Evolutionary conservation across 495 filamentous ascomycete genomes (phyloP).

Genomic region (Margaritispora aquatica): DNA sequence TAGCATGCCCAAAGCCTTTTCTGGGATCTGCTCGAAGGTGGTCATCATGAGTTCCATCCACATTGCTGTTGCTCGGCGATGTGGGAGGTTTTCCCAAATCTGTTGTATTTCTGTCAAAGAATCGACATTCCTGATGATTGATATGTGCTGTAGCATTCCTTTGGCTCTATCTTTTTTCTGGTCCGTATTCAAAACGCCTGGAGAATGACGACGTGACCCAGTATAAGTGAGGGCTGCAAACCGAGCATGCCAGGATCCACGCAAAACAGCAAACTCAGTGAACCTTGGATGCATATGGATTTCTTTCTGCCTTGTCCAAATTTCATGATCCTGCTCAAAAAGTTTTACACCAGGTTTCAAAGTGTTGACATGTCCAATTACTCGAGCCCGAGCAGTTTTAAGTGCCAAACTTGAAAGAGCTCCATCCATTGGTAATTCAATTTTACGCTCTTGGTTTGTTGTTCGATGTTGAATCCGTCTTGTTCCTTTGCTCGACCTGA

Average conservation of each 20-base stretch:
- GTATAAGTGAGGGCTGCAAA: background rate
- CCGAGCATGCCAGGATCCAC: background rate
- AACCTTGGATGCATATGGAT: background rate
- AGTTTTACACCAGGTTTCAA: too few species aligned
- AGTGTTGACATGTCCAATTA: too few species aligned
- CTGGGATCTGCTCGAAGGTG: constrained; percentile 3
- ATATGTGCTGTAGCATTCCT: background rate
- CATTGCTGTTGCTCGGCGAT: background rate
- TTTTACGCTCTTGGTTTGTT: too few species aligned
- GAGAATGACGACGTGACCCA: background rate
- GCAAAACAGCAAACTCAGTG: background rate
- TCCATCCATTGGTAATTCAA: too few species aligned
- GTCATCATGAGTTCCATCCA: constrained; percentile 19
- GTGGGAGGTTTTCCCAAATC: background rate
- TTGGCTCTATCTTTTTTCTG: background rate
- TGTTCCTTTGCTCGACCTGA: too few species aligned
- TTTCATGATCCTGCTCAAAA: background rate
- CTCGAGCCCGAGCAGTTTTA: too few species aligned
- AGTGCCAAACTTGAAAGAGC: too few species aligned
- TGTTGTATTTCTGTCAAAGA: background rate
- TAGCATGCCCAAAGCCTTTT: constrained; percentile 9
- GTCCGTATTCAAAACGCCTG: background rate
- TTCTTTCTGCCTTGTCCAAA: background rate
- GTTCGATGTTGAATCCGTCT: too few species aligned
- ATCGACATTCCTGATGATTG: background rate